Base-by-base conservation (phyloP, 2,329 filamentous ascomycete species). In the Ceratocystis lukuohia region DNA sequence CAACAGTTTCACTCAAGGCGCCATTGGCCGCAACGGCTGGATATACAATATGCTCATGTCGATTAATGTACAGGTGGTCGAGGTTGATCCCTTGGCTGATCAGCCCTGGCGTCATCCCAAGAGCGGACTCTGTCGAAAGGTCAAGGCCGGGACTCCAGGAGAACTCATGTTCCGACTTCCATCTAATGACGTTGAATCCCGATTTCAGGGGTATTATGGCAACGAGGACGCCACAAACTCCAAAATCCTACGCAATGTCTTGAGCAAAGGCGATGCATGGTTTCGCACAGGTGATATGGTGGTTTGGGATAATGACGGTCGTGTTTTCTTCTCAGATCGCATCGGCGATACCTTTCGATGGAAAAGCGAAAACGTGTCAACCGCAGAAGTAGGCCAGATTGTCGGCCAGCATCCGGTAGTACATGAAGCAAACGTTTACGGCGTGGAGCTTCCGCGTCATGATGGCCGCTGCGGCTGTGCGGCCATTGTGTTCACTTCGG, bases 251-350 rank as follows among this genome's bases (percentile, higher is more conserved):
- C 82, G 87, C 3, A 78, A 88, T 70, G 88, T 94, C 1, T 83
- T 94, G 69, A 77, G 76, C 67, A 87, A 87, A 71, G 90, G 88
- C 15, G 91, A 96, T 72, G 86, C 84, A 0, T 96, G 85, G 80
- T 95, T 91, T 79, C 84, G 90, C 28, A 88, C 89, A 0, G 91
- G 91, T n/a, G 91, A 96, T 71, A 80, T 94, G 20, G 77, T 94
- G 41, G 80, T 85, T n/a, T 83, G 81, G 76, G 88, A 91, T 69
- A 67, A 69, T 0, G 85, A 94, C 67, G 89, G 90, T 4, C 79
- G 86, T 2, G 82, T 86, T 73, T 94, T 82, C 77, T 96, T 96
- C 76, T 84, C 86, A 66, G 91, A 96, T 75, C 85, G 88, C 61
- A 87, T 91, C 69, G 88, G 88, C 66, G 88, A 91, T 72, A 90